These are phyloP conservation scores for Mortierella polycephala DNA, from an alignment of 371 early-diverging fungal species.

Conservation along the genomic window DNA sequence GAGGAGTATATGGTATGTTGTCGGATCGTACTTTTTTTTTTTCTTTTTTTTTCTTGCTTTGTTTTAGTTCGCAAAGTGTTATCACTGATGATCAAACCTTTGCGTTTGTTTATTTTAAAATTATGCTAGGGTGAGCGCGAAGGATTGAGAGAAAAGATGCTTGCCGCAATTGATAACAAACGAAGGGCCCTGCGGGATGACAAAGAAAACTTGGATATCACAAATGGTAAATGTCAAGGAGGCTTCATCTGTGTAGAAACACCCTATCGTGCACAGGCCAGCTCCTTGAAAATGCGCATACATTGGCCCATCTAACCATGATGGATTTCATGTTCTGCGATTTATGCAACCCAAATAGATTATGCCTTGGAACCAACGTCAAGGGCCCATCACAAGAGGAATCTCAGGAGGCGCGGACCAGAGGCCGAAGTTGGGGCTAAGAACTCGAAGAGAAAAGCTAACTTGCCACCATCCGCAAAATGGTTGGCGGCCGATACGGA, in stretches of 20 bases:
- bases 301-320: too few species aligned
- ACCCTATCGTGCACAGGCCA: not conserved
- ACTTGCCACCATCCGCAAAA: conserved; percentile 31
- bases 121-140: conserved; percentile 67
- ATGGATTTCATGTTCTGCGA: too few species aligned
- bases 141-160: conserved; percentile 77
- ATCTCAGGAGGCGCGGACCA: conserved; percentile 44
- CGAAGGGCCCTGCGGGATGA: conserved; percentile 84
- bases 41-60: conserved; percentile 9
- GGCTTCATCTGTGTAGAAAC: not conserved
- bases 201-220: conserved; percentile 82
- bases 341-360: conserved; percentile 46
- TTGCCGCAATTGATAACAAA: conserved; percentile 78
- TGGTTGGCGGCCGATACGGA: conserved; percentile 48
- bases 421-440: conserved; percentile 42
- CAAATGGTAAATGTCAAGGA: conserved; percentile 52
- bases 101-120: not conserved
- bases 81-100: not conserved
- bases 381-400: conserved; percentile 41
- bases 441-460: conserved; percentile 41
- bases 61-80: conserved; percentile 11
- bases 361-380: conserved; percentile 47
- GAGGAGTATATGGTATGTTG: conserved; percentile 65
- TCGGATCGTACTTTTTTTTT: not conserved
- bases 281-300: too few species aligned